A percentile compares a stretch with the other conserved stretches of the same genome.
phyloP scores from a whole-genome alignment of 169 alveolate species.

The Plasmodium cynomolgi region DNA sequence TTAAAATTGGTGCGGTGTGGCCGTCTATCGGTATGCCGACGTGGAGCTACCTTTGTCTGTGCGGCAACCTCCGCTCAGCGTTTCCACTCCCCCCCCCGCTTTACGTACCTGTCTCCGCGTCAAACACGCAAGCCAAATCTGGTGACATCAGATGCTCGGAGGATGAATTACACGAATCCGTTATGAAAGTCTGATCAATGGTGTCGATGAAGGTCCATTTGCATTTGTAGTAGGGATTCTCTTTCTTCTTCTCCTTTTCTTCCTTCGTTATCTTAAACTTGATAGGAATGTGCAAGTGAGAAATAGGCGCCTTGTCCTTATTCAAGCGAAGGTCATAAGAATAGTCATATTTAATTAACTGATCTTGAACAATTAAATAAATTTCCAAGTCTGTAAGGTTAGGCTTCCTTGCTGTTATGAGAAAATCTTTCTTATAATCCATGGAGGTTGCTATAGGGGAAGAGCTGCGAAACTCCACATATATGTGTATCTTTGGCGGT shows the following conservation, averaged over 20 bases:
- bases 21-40: not conserved
- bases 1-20: not conserved
- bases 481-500: slow-evolving; percentile 78
- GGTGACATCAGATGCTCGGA: slow-evolving; percentile 41
- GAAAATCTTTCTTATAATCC: slow-evolving; percentile 76
- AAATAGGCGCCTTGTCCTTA: slow-evolving; percentile 76
- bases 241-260: slow-evolving; percentile 44
- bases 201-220: slow-evolving; percentile 55
- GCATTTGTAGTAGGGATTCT: slow-evolving; percentile 35
- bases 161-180: slow-evolving; percentile 4
- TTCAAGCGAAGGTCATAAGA: slow-evolving; percentile 80
- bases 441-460: slow-evolving; percentile 70
- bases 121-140: slow-evolving; percentile 59
- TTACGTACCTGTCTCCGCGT: slow-evolving; percentile 57
- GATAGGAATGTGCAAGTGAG: slow-evolving; percentile 25
- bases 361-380: slow-evolving; percentile 76
- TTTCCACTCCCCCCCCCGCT: not conserved
- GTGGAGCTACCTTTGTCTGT: not conserved
- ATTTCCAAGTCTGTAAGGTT: slow-evolving; percentile 79
- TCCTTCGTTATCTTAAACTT: slow-evolving; percentile 42
- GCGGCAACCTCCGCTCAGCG: not conserved
- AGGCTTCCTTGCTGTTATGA: slow-evolving; percentile 79
- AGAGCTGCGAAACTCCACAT: slow-evolving; percentile 74
- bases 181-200: slow-evolving; percentile 21
- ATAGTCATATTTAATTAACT: slow-evolving; percentile 72